Evolutionary conservation across 2,329 filamentous ascomycete species (phyloP).

Genomic region (Didymella pinodella): DNA sequence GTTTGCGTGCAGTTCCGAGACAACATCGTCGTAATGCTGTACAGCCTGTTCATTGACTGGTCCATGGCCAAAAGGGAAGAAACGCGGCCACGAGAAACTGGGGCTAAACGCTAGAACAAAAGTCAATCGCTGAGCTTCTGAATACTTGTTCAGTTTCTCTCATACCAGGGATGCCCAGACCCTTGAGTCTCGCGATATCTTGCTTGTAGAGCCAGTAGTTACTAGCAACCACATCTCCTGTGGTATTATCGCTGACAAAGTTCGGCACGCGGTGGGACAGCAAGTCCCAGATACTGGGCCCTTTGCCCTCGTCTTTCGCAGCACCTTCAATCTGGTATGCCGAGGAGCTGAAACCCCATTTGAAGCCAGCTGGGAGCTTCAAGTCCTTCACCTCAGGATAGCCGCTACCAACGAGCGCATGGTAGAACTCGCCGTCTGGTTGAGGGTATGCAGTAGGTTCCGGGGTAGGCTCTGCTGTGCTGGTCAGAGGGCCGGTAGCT

Average conservation of each 20-base stretch:
- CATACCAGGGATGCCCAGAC: slow-evolving; percentile 40
- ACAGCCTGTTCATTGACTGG: slow-evolving; percentile 49
- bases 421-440: slow-evolving; percentile 50
- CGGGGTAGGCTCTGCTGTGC: slow-evolving; percentile 54
- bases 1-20: slow-evolving; percentile 46
- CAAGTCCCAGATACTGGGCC: slow-evolving; percentile 56
- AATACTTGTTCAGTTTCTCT: neutral
- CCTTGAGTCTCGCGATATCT: slow-evolving; percentile 51
- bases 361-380: slow-evolving; percentile 54
- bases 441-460: slow-evolving; percentile 52
- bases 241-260: slow-evolving; percentile 52
- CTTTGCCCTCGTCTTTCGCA: slow-evolving; percentile 54
- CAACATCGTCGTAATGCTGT: slow-evolving; percentile 52
- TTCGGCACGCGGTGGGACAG: slow-evolving; percentile 53
- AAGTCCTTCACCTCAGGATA: slow-evolving; percentile 43
- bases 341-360: slow-evolving; percentile 54
- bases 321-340: slow-evolving; percentile 57
- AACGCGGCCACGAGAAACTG: slow-evolving; percentile 51
- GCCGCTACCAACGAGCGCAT: slow-evolving; percentile 53
- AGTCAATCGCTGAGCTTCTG: neutral
- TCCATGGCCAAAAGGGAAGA: slow-evolving; percentile 51
- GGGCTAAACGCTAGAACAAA: slow-evolving; percentile 40
- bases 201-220: slow-evolving; percentile 57
- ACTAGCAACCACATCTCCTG: slow-evolving; percentile 52
- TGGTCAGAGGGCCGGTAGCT: slow-evolving; percentile 53